Base-by-base conservation (phyloP, 768 basidiomycete genomes). In the Suillus americanus region DNA sequence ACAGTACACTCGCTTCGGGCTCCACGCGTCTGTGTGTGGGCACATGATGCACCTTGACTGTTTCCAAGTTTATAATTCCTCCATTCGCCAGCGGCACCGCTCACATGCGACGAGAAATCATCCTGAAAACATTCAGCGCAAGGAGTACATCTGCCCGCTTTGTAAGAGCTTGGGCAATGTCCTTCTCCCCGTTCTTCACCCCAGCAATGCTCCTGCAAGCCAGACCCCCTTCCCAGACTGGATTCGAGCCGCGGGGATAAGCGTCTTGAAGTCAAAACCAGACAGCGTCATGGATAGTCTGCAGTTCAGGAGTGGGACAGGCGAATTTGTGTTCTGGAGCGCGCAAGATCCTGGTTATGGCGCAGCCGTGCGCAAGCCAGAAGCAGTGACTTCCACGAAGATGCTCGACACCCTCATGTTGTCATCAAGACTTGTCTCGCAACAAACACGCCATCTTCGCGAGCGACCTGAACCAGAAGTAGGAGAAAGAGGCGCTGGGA, bases 41-140 rank as follows among this genome's bases (percentile, higher is more conserved):
- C 97, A 99, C 73, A 87, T 96, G 83, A 99, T 99, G 95, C 97
- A 99, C 77, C 78, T 96, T 66, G 87, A 91, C 48, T 99, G 97
- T 77, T 97, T 98, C 81, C 89, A 90, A 57, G 89, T 90, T 2
- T 99, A 98, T 75, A 95, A 86, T 67, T 74, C 84, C 2, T 96
- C 95, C 20, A 89, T 98, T 61, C 85, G 93, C 53, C 89, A 91
- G 66, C 90, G 96, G 14, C 95, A 97, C 72, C 85, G 91, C 9
- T 83, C 90, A 0, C 97, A 99, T 69, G 88, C 92, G 6, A 94
- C 94, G 7, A 81, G 97, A 45, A 94, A 95, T 68, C 97, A 97
- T 72, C 96, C 97, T 0, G 97, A 99, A 74, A 91, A 88, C 70
- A 94, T 95, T n/a, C 87, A 91, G 18, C 85, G 97, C 46, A 91